Evolutionary conservation across 129 eudicot genomes (phyloP).

Genomic region (Apium graveolens): DNA sequence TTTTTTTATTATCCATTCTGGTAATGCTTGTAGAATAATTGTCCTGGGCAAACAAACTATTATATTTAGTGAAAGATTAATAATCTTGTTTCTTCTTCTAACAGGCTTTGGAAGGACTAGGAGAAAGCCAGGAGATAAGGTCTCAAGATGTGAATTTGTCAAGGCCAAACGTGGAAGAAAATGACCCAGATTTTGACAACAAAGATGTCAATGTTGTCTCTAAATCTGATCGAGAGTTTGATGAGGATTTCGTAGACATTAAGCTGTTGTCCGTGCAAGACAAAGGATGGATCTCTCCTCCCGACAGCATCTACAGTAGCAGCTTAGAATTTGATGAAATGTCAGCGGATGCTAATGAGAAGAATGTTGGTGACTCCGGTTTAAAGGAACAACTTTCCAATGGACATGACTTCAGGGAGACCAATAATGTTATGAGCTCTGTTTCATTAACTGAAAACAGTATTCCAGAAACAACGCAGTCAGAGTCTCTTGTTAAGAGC

Average conservation of each 20-base stretch:
- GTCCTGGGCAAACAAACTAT: not conserved
- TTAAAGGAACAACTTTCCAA: constrained; percentile 28
- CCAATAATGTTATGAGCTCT: constrained; percentile 19
- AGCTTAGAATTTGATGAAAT: constrained; percentile 49
- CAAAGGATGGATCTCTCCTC: constrained; percentile 93
- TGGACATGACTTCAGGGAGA: constrained; percentile 27
- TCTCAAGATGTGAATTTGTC: constrained; percentile 50
- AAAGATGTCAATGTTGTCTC: constrained; percentile 33
- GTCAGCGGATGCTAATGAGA: constrained; percentile 47
- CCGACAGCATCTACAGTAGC: constrained; percentile 58
- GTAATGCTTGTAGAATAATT: constrained; percentile 2
- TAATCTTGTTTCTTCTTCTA: constrained; percentile 4
- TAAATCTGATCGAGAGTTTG: constrained; percentile 39
- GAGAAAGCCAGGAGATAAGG: constrained; percentile 67
- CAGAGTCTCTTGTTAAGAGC: constrained; percentile 25
- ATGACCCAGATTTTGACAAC: constrained; percentile 32
- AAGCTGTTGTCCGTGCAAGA: constrained; percentile 40
- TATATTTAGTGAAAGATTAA: not conserved
- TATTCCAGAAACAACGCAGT: constrained; percentile 13
- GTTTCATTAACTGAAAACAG: constrained; percentile 18
- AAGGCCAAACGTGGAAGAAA: constrained; percentile 39
- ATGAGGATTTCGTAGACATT: constrained; percentile 31
- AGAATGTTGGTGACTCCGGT: constrained; percentile 41
- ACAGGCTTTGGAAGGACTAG: constrained; percentile 96
- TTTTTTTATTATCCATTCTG: not conserved